Percentiles rank a stretch among this genome's conserved stretches.
Evolutionary conservation across 371 early-diverging fungal species (phyloP).

Genomic region (Rhizopus stolonifer): DNA sequence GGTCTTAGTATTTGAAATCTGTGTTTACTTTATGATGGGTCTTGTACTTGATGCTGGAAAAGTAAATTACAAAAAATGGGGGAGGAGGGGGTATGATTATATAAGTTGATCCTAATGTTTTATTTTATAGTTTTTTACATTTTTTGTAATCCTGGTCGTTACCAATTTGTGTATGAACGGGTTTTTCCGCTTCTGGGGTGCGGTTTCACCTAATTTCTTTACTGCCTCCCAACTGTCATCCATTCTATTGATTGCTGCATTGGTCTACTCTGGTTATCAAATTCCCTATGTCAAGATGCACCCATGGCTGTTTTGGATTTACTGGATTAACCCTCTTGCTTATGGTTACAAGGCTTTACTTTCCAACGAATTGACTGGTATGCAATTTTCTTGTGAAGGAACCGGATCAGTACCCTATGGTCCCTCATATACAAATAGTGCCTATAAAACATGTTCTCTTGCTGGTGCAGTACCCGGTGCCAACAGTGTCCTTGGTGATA

Average conservation of each 20-base stretch:
- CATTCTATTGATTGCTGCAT: conserved; percentile 53
- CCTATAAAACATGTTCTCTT: conserved; percentile 56
- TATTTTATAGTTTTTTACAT: conserved; percentile 48
- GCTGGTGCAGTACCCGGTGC: conserved; percentile 52
- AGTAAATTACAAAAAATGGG: conserved; percentile 24
- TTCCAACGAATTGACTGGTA: conserved; percentile 63
- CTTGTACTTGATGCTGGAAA: conserved; percentile 55
- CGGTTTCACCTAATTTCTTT: conserved; percentile 56
- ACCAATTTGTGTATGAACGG: conserved; percentile 59
- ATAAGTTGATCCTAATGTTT: background rate
- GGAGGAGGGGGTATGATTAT: background rate
- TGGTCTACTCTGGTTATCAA: conserved; percentile 68
- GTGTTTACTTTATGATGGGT: conserved; percentile 58
- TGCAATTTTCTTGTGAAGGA: conserved; percentile 39
- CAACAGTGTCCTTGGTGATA: conserved; percentile 45
- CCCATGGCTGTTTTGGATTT: conserved; percentile 70
- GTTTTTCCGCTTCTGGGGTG: conserved; percentile 63
- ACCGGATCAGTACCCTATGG: conserved; percentile 44
- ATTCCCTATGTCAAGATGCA: conserved; percentile 64
- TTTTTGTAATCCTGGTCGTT: conserved; percentile 48
- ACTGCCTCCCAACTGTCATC: conserved; percentile 57
- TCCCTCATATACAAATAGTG: conserved; percentile 39
- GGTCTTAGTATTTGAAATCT: conserved; percentile 32
- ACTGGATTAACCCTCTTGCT: conserved; percentile 69
- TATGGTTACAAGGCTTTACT: conserved; percentile 67